Evolutionary conservation across 371 early-diverging fungal species (phyloP).

Genomic region (Actinomortierella wolfii): DNA sequence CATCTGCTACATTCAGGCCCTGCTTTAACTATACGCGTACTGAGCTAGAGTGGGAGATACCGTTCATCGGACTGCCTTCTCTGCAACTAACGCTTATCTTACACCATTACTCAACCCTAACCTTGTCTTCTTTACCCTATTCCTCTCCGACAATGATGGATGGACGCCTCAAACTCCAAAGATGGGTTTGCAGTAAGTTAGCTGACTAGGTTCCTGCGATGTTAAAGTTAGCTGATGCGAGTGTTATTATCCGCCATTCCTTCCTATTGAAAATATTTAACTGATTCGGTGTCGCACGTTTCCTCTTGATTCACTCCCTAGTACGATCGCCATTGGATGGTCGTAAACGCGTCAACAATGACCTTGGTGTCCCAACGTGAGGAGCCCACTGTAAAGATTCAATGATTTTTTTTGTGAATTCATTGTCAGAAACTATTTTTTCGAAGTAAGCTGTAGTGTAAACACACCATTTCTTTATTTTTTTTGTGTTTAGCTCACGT

Average conservation of each 20-base stretch:
- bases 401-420: background rate
- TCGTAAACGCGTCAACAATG: background rate
- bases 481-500: background rate
- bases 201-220: background rate
- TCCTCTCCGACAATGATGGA: too few relatives aligned
- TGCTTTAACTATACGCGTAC: too few relatives aligned
- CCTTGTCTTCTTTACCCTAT: background rate
- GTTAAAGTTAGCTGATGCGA: background rate
- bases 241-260: background rate
- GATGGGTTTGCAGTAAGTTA: background rate
- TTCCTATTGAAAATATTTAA: background rate
- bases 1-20: too few relatives aligned
- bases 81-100: background rate
- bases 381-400: background rate
- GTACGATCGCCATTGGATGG: constrained; percentile 1
- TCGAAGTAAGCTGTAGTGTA: too few relatives aligned
- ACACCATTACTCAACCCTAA: background rate
- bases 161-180: too few relatives aligned
- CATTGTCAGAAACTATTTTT: background rate
- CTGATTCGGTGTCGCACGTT: background rate
- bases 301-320: background rate
- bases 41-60: background rate
- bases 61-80: background rate
- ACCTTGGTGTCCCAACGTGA: background rate
- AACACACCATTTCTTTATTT: background rate